A percentile compares a stretch with the other conserved stretches of the same genome.
These are phyloP conservation scores for Magnaporthiopsis incrustans DNA, from an alignment of 2,329 filamentous ascomycete species.

Conservation along the genomic window DNA sequence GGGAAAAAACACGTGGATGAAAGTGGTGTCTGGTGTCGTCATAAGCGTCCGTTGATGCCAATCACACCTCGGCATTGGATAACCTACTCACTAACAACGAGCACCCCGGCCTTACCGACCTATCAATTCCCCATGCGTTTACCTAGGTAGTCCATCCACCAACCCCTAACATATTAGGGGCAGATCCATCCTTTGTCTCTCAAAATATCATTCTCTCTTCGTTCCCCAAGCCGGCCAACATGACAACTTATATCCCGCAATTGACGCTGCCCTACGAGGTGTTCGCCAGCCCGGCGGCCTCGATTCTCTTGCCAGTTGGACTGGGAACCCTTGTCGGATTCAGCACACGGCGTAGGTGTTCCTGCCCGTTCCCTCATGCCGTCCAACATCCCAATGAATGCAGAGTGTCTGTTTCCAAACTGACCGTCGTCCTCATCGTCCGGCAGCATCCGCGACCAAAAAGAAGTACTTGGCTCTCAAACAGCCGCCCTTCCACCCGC, in stretches of 20 bases:
- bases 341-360: constrained; percentile 51
- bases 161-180: not conserved
- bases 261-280: constrained; percentile 65
- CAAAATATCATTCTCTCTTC: not conserved
- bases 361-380: not conserved
- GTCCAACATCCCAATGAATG: not conserved
- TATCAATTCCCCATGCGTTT: not conserved
- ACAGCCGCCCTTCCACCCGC: constrained; percentile 58
- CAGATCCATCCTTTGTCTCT: not conserved
- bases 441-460: constrained; percentile 44
- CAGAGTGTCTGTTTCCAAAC: constrained; percentile 1
- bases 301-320: constrained; percentile 67
- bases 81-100: not conserved
- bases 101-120: not conserved
- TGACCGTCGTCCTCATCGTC: constrained; percentile 5
- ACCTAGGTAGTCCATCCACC: not conserved
- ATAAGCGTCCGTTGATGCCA: not conserved
- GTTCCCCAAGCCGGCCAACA: constrained; percentile 29
- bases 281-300: constrained; percentile 64
- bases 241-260: constrained; percentile 75
- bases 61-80: not conserved
- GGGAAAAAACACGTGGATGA: not conserved
- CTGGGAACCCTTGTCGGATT: constrained; percentile 69
- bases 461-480: constrained; percentile 57
- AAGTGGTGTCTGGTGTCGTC: not conserved